A percentile compares a stretch with the other conserved stretches of the same genome.
These are phyloP conservation scores for Scedosporium minutisporum DNA, from an alignment of 2,329 filamentous ascomycete species.

Conservation along the genomic window DNA sequence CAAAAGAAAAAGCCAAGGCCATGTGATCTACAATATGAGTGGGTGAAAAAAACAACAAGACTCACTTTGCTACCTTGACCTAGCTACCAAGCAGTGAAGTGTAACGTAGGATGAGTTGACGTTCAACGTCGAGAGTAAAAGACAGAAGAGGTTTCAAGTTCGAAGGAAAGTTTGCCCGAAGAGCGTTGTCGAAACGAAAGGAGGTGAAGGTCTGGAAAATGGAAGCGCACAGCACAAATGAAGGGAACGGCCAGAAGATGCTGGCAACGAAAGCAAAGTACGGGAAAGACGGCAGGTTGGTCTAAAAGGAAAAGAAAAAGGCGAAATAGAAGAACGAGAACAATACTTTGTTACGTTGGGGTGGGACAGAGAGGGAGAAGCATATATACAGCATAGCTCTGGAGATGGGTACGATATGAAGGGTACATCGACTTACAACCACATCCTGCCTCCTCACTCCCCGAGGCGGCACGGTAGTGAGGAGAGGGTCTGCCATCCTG, in stretches of 20 bases:
- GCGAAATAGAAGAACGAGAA: not conserved
- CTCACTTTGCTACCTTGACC: not conserved
- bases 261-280: not conserved
- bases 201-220: not conserved
- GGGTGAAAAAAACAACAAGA: not conserved
- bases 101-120: not conserved
- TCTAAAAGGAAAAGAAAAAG: not conserved
- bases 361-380: not conserved
- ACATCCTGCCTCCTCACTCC: not conserved
- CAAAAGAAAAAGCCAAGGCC: not conserved
- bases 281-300: not conserved
- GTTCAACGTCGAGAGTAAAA: not conserved
- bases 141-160: not conserved
- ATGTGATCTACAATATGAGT: not conserved
- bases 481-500: not conserved
- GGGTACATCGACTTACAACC: not conserved
- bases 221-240: constrained; percentile 1
- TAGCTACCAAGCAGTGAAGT: not conserved
- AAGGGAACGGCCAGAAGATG: not conserved
- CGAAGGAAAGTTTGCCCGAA: not conserved
- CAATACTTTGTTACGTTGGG: not conserved
- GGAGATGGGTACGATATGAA: not conserved
- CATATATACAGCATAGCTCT: not conserved
- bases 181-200: not conserved
- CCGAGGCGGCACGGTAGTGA: not conserved